Evolutionary conservation across 805 yeast species (phyloP).

Genomic region (Starmerella kuoi): DNA sequence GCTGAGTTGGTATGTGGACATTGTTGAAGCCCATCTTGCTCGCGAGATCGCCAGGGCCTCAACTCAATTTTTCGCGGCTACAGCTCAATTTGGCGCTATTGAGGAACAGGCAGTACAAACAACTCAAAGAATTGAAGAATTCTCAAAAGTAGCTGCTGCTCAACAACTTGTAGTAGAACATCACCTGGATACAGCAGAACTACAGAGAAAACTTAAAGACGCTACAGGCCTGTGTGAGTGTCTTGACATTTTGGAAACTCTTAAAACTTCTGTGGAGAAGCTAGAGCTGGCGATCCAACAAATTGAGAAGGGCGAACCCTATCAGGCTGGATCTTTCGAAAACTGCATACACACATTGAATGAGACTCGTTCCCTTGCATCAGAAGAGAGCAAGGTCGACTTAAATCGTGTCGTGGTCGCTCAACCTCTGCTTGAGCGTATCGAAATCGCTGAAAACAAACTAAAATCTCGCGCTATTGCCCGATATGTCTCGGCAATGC

Average conservation of each 20-base stretch:
- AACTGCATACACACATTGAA: not conserved
- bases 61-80: slow-evolving; percentile 68
- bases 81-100: slow-evolving; percentile 63
- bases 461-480: not conserved
- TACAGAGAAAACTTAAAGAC: slow-evolving; percentile 27
- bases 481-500: slow-evolving; percentile 2
- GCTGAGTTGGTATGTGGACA: slow-evolving; percentile 69
- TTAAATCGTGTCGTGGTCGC: slow-evolving; percentile 37
- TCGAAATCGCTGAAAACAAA: slow-evolving; percentile 26
- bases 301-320: not conserved
- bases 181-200: slow-evolving; percentile 8
- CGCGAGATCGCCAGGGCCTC: slow-evolving; percentile 77
- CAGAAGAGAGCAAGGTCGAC: not conserved
- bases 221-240: slow-evolving; percentile 38
- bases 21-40: slow-evolving; percentile 69
- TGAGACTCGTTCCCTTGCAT: not conserved
- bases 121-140: slow-evolving; percentile 36
- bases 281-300: slow-evolving; percentile 31
- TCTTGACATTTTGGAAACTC: slow-evolving; percentile 32
- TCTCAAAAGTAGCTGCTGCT: slow-evolving; percentile 25
- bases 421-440: slow-evolving; percentile 37
- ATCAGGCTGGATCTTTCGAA: not conserved
- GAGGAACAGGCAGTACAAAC: slow-evolving; percentile 26
- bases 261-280: slow-evolving; percentile 44
- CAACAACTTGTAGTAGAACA: slow-evolving; percentile 16